Evolutionary conservation across 176 grass and related monocot species (phyloP).

Genomic region (Elymus sibiricus): DNA sequence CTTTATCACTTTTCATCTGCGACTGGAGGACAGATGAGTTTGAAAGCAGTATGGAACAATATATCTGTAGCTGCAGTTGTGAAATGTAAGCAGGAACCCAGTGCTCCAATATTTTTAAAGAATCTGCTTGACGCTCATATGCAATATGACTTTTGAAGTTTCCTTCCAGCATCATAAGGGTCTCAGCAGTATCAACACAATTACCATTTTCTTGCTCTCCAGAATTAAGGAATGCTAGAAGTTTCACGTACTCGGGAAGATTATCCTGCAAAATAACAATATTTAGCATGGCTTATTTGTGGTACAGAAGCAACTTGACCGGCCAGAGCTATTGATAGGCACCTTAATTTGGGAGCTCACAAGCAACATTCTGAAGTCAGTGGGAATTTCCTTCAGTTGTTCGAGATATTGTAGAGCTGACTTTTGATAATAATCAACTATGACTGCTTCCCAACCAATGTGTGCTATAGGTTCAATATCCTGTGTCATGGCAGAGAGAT

Average conservation of each 20-base stretch:
- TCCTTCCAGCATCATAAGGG: conserved; percentile 49
- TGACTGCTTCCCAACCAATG: conserved; percentile 71
- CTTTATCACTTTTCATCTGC: conserved; percentile 43
- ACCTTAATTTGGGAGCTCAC: conserved; percentile 67
- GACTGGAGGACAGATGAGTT: conserved; percentile 58
- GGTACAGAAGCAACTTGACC: conserved; percentile 4
- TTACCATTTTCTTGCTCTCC: conserved; percentile 12
- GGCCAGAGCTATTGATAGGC: conserved; percentile 8
- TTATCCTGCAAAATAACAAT: conserved; percentile 71
- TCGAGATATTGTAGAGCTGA: conserved; percentile 47
- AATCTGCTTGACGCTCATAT: conserved; percentile 51
- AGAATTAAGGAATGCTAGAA: conserved; percentile 69
- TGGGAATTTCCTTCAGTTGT: conserved; percentile 55
- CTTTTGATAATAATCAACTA: conserved; percentile 73
- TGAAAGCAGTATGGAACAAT: conserved; percentile 55
- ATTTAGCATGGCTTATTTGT: conserved; percentile 25
- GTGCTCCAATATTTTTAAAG: conserved; percentile 71
- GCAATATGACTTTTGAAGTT: conserved; percentile 56
- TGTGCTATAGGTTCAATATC: conserved; percentile 51
- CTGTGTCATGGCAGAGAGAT: conserved; percentile 42
- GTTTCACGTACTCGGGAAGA: conserved; percentile 47
- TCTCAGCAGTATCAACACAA: conserved; percentile 16
- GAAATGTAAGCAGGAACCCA: conserved; percentile 83
- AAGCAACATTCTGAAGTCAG: conserved; percentile 76
- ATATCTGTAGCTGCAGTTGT: conserved; percentile 67